Conservation (phyloP, 192 early-diverging fungal genomes). For the Thoreauomyces humboldtii region DNA sequence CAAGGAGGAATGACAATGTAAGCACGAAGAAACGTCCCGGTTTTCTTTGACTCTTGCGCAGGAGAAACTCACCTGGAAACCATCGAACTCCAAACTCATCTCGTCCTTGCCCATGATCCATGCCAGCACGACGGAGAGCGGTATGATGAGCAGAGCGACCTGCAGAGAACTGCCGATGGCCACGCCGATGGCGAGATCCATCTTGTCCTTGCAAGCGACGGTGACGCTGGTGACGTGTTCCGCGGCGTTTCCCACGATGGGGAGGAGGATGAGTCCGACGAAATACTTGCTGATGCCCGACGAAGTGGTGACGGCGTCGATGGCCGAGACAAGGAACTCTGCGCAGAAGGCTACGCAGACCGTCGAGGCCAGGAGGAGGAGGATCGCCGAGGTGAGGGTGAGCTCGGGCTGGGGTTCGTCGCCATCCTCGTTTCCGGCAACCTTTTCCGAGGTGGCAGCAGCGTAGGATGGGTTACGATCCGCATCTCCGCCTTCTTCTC, state of each 20-base stretch:
- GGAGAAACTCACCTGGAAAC: neutral
- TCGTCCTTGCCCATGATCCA: slow-evolving; percentile 64
- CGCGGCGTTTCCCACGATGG: slow-evolving; percentile 89
- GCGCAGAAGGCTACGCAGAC: slow-evolving; percentile 73
- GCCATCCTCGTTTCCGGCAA: neutral
- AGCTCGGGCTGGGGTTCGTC: slow-evolving; percentile 13
- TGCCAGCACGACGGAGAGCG: slow-evolving; percentile 63
- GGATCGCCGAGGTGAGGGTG: slow-evolving; percentile 51
- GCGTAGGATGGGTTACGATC: too few relatives aligned
- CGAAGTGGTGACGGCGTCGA: slow-evolving; percentile 69
- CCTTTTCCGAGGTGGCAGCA: neutral
- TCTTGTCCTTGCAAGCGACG: slow-evolving; percentile 81
- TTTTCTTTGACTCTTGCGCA: neutral
- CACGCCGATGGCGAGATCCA: slow-evolving; percentile 86
- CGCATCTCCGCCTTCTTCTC: too few relatives aligned
- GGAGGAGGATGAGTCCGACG: slow-evolving; percentile 86
- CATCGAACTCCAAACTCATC: neutral
- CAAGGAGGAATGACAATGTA: neutral
- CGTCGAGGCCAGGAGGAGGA: slow-evolving; percentile 66
- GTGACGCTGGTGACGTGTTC: slow-evolving; percentile 83
- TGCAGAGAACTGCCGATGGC: slow-evolving; percentile 87
- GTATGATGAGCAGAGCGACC: slow-evolving; percentile 71
- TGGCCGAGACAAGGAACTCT: slow-evolving; percentile 78
- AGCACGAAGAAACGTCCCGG: neutral
- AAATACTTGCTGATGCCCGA: slow-evolving; percentile 74